Conservation (phyloP, 352 stramenopile genomes). For the Hyaloperonospora brassicae region DNA sequence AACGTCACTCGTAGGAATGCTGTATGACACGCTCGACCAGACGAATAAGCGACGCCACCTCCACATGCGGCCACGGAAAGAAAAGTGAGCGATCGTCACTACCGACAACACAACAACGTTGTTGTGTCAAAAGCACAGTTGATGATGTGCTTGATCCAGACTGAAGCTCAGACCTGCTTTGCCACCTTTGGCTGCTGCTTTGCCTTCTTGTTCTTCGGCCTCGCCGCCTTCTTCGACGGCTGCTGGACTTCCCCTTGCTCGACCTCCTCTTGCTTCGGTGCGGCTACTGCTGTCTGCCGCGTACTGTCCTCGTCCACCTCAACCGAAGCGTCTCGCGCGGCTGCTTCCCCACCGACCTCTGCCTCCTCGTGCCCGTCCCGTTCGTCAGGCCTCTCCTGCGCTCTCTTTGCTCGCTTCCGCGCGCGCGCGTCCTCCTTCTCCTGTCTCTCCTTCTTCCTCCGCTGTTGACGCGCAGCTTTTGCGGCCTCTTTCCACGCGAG, state of each 20-base stretch:
- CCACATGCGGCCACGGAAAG: too few relatives aligned
- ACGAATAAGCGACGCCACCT: too few relatives aligned
- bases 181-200: neutral
- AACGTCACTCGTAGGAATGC: too few relatives aligned
- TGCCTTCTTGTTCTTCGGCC: constrained; percentile 10
- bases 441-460: constrained; percentile 52
- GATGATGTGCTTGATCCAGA: too few relatives aligned
- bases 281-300: neutral
- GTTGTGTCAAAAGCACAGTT: too few relatives aligned
- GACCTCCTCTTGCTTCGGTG: too few relatives aligned
- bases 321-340: neutral
- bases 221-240: neutral
- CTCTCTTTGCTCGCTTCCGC: constrained; percentile 30
- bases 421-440: constrained; percentile 36
- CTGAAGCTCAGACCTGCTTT: too few relatives aligned
- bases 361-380: neutral
- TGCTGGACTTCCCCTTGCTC: too few relatives aligned
- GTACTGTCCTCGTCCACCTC: neutral
- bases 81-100: too few relatives aligned
- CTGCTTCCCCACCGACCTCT: neutral
- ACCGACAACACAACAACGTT: too few relatives aligned
- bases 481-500: constrained; percentile 56
- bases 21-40: too few relatives aligned
- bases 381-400: constrained; percentile 21
- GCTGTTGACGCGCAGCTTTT: constrained; percentile 50